Percentiles rank a stretch among this genome's conserved stretches.
These are phyloP conservation scores for Aspergillus flavus DNA, from an alignment of 2,329 filamentous ascomycete species.

Conservation along the genomic window DNA sequence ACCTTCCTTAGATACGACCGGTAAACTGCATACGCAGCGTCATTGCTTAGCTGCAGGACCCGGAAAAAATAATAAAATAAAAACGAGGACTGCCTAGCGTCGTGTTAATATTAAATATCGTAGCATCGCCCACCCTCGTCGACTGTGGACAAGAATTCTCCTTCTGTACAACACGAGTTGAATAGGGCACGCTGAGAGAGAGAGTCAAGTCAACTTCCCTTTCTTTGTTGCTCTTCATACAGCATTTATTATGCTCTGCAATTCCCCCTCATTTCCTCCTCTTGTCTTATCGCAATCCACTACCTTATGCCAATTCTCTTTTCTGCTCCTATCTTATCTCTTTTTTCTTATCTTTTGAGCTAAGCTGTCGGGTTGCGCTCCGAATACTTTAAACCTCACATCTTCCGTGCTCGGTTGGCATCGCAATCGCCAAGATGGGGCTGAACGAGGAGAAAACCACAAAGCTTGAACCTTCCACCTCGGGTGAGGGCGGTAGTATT, in stretches of 20 bases:
- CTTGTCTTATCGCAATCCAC: neutral
- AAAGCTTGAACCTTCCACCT: neutral
- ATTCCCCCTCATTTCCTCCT: neutral
- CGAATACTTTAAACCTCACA: neutral
- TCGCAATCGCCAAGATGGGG: neutral
- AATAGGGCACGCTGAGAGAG: neutral
- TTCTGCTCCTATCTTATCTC: neutral
- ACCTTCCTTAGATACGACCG: neutral
- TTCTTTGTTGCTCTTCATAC: neutral
- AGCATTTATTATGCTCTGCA: neutral
- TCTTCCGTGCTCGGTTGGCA: too few relatives aligned
- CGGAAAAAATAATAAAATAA: neutral
- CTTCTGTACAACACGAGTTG: neutral
- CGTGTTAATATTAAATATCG: neutral
- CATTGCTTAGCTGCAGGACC: neutral
- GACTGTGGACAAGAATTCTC: neutral
- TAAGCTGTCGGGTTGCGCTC: neutral
- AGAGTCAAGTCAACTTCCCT: neutral
- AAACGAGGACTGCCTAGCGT: neutral
- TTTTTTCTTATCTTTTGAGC: neutral
- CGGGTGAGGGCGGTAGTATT: neutral
- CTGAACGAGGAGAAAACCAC: neutral
- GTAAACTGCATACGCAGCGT: neutral
- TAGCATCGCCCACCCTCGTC: neutral
- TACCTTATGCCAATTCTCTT: neutral